Evolutionary conservation across 192 early-diverging fungal genomes (phyloP), one percentile per base, ranked within the genome.

Genomic region (Mortierella hygrophila): DNA sequence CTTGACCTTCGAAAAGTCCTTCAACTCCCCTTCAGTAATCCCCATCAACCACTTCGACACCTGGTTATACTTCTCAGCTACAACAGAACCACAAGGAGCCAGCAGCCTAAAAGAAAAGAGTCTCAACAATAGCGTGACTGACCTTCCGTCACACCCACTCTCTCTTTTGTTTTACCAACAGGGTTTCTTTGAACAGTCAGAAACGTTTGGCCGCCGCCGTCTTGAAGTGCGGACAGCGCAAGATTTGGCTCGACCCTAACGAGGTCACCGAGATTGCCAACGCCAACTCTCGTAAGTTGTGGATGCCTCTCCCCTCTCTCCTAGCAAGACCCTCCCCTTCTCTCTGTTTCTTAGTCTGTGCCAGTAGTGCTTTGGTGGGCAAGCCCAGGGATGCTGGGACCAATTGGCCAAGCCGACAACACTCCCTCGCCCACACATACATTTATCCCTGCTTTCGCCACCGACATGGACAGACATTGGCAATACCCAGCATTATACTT

Each of bases 231-330:
- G 98, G 98, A 87, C 74, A 99, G 94, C 93, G 98, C 89, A 99
- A 99, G 95, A 93, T 99, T 89, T 99, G 98, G 98, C 92, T 99
- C 71, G 98, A 99, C 93, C 98, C 98, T 78, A 97, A 97, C 90
- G 97, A 99, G 93, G 93, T 94, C 79, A 95, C 90, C 79, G 97
- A 97, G 91, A 97, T 99, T 89, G 91, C 96, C 82, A 97, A 95
- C 85, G 98, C 97, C 92, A 98, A 99, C 95, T 99, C 98, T 88
- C 97, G 98, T 95, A 91, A 94, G 95, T 95, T 95, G 49, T 52
- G 60, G 60, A 65, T 65, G 20, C 10, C 6, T 3, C n/a, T 29
- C 60, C 23, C 60, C 23, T 13, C 32, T 65, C 0, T 15, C 29
- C 60, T 8, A 23, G 21, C 60, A 35, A 15, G 60, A 20, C 5